A percentile compares a stretch with the other conserved stretches of the same genome.
phyloP scores from a whole-genome alignment of 345 rosid genomes.

The Boechera retrofracta region DNA sequence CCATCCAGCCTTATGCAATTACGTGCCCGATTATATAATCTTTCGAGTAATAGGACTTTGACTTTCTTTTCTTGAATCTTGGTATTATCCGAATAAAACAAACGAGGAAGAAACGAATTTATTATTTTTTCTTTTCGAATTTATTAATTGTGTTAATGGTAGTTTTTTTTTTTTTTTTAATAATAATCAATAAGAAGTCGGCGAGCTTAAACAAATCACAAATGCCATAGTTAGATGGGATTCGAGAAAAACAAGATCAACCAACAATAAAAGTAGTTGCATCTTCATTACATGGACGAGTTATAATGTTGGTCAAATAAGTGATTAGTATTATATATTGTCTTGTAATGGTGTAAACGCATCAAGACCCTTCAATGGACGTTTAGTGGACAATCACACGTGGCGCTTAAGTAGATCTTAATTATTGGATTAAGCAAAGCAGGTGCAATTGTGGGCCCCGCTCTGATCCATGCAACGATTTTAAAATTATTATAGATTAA shows the following conservation, averaged over 20 bases:
- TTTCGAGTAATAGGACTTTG: background rate
- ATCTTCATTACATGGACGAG: constrained; percentile 26
- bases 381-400: constrained; percentile 34
- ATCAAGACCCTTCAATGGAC: constrained; percentile 11
- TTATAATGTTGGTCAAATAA: constrained; percentile 11
- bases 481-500: background rate
- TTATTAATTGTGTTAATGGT: background rate
- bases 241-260: constrained; percentile 19
- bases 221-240: constrained; percentile 28
- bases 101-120: background rate
- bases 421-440: constrained; percentile 45
- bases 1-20: background rate
- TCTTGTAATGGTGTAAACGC: constrained; percentile 11
- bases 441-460: constrained; percentile 38
- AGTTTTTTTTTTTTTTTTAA: too few relatives aligned
- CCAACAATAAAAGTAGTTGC: constrained; percentile 49
- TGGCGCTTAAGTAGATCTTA: constrained; percentile 37
- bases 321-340: constrained; percentile 21
- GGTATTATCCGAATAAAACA: background rate
- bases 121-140: background rate
- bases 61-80: background rate
- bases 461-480: constrained; percentile 13
- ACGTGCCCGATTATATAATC: background rate
- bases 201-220: constrained; percentile 6
- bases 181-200: background rate